Percentiles rank a stretch among this genome's conserved stretches.
phyloP scores from a whole-genome alignment of 2,329 filamentous ascomycete species.

The Phialophora tarda region DNA sequence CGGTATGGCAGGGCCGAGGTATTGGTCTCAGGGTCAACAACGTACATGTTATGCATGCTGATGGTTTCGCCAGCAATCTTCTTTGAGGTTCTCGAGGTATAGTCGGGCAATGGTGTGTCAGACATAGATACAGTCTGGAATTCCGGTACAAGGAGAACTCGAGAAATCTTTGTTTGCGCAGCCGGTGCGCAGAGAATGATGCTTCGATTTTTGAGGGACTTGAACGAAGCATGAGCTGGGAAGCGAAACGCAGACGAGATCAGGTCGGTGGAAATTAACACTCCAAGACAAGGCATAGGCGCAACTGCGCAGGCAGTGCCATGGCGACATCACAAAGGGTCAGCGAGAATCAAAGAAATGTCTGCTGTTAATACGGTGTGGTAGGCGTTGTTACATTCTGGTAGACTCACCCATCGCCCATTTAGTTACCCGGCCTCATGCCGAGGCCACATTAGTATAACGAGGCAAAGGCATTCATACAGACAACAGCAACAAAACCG shows the following conservation, averaged over 20 bases:
- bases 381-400: not conserved
- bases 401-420: not conserved
- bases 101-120: constrained; percentile 1
- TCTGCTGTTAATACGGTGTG: not conserved
- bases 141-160: not conserved
- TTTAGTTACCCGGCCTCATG: not conserved
- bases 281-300: not conserved
- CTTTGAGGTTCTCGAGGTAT: not conserved
- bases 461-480: not conserved
- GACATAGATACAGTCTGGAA: not conserved
- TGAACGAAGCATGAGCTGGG: not conserved
- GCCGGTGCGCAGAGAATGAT: not conserved
- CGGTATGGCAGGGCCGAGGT: constrained; percentile 17
- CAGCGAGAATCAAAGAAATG: not conserved
- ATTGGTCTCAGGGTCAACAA: constrained; percentile 23
- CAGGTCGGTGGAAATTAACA: not conserved
- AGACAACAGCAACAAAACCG: not conserved
- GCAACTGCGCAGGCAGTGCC: not conserved
- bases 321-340: not conserved
- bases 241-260: not conserved
- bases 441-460: not conserved
- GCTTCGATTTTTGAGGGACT: not conserved
- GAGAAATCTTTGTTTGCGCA: not conserved
- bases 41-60: constrained; percentile 16
- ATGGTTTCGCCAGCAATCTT: constrained; percentile 5